Percentiles rank a stretch among this genome's conserved stretches.
Evolutionary conservation across 1,284 basidiomycete species (phyloP).

Genomic region (Trichosporon sp.): DNA sequence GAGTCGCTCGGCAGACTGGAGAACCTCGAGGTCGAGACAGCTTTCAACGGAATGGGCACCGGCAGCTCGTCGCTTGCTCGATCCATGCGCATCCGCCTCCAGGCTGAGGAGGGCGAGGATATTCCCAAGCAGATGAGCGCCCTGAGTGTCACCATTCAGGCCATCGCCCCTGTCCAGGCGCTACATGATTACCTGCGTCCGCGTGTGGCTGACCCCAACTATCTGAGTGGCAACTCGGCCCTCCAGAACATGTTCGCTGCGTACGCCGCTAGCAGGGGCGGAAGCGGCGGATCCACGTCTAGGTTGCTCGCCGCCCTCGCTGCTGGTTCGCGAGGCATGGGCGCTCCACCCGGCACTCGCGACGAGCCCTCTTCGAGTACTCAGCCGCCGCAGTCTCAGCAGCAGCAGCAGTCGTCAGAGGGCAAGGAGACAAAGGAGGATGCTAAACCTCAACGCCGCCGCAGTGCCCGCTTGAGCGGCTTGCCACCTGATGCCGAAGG

Average conservation of each 20-base stretch:
- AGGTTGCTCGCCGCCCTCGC: constrained; percentile 62
- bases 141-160: constrained; percentile 92
- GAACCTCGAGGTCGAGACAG: constrained; percentile 88
- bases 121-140: constrained; percentile 81
- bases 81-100: constrained; percentile 75
- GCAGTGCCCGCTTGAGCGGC: constrained; percentile 82
- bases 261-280: constrained; percentile 63
- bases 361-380: constrained; percentile 16
- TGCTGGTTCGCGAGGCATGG: constrained; percentile 42
- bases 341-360: neutral
- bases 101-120: constrained; percentile 82
- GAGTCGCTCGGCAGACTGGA: constrained; percentile 91
- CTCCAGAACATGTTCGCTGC: constrained; percentile 89
- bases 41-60: constrained; percentile 55
- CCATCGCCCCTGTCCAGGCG: constrained; percentile 93
- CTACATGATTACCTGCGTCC: constrained; percentile 92
- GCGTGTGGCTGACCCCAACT: constrained; percentile 71
- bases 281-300: constrained; percentile 45
- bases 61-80: constrained; percentile 36
- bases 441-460: constrained; percentile 61
- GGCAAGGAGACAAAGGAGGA: constrained; percentile 29
- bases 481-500: constrained; percentile 43
- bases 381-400: constrained; percentile 10
- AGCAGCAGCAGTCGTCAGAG: neutral
- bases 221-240: constrained; percentile 59